Evolutionary conservation across 2,329 filamentous ascomycete genomes (phyloP).

Genomic region (Colletotrichum horii): DNA sequence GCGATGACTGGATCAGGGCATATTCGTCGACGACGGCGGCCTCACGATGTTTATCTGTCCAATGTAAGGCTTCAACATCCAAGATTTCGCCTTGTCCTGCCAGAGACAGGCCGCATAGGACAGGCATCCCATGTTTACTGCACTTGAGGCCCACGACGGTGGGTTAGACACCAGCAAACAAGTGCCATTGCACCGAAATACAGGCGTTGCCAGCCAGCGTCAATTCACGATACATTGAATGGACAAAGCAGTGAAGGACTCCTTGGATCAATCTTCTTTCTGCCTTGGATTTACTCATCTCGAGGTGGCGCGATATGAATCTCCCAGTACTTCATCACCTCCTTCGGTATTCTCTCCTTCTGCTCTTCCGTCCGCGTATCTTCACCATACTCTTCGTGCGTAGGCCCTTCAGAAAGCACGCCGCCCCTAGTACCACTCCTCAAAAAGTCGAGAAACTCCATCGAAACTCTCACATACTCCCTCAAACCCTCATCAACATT

Average conservation of each 20-base stretch:
- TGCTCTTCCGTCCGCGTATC: conserved; percentile 44
- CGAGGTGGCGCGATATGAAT: conserved; percentile 38
- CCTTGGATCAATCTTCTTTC: background rate
- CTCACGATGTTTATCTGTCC: background rate
- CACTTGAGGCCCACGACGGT: background rate
- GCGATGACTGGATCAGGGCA: background rate
- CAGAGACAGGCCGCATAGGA: background rate
- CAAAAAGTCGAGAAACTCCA: conserved; percentile 61
- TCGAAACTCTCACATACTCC: conserved; percentile 65
- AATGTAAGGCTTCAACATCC: background rate
- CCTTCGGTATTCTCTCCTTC: conserved; percentile 32
- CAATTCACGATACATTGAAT: background rate
- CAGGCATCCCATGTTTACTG: background rate
- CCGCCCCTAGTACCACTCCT: conserved; percentile 45
- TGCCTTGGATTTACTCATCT: background rate
- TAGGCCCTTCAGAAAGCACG: conserved; percentile 55
- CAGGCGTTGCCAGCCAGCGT: background rate
- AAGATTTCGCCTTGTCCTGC: background rate
- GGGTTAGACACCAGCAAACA: background rate
- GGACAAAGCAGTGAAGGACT: background rate
- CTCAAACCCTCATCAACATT: conserved; percentile 59
- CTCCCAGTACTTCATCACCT: conserved; percentile 45
- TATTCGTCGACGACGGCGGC: background rate
- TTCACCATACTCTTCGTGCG: conserved; percentile 40
- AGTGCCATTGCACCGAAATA: background rate